Percentiles rank a stretch among this genome's conserved stretches.
These are phyloP conservation scores for Mortierella alpina DNA, from an alignment of 192 early-diverging fungal species.

Conservation along the genomic window DNA sequence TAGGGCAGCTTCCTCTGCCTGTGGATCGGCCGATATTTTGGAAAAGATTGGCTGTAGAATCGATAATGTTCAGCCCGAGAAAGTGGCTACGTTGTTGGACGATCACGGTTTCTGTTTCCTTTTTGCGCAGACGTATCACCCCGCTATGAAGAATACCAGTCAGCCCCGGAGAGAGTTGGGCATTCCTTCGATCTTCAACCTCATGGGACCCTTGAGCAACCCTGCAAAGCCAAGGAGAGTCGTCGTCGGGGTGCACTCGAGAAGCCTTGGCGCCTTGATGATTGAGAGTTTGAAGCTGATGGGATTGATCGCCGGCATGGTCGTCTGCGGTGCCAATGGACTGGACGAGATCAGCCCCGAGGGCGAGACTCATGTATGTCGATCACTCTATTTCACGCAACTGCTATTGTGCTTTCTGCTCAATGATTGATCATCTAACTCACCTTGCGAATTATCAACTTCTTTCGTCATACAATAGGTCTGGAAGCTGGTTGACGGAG, in stretches of 20 bases:
- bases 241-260: slow-evolving; percentile 93
- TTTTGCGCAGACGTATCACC: slow-evolving; percentile 92
- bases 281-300: slow-evolving; percentile 83
- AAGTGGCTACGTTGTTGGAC: slow-evolving; percentile 74
- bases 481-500: slow-evolving; percentile 80
- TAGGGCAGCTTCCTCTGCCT: slow-evolving; percentile 88
- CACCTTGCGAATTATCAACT: neutral
- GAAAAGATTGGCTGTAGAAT: slow-evolving; percentile 87
- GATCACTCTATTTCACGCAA: neutral
- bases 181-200: slow-evolving; percentile 93
- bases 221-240: slow-evolving; percentile 85
- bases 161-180: slow-evolving; percentile 86
- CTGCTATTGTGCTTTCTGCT: neutral
- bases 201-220: slow-evolving; percentile 92
- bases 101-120: slow-evolving; percentile 88
- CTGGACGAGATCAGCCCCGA: slow-evolving; percentile 95
- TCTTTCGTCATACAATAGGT: slow-evolving; percentile 38
- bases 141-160: slow-evolving; percentile 86
- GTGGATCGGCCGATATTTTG: slow-evolving; percentile 94
- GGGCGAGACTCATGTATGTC: slow-evolving; percentile 81
- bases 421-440: neutral
- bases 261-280: slow-evolving; percentile 80
- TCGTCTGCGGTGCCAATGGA: slow-evolving; percentile 91
- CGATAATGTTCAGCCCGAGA: slow-evolving; percentile 67
- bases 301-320: slow-evolving; percentile 85